A percentile compares a stretch with the other conserved stretches of the same genome.
phyloP scores from a whole-genome alignment of 129 eudicot genomes.

The Sambucus nigra region DNA sequence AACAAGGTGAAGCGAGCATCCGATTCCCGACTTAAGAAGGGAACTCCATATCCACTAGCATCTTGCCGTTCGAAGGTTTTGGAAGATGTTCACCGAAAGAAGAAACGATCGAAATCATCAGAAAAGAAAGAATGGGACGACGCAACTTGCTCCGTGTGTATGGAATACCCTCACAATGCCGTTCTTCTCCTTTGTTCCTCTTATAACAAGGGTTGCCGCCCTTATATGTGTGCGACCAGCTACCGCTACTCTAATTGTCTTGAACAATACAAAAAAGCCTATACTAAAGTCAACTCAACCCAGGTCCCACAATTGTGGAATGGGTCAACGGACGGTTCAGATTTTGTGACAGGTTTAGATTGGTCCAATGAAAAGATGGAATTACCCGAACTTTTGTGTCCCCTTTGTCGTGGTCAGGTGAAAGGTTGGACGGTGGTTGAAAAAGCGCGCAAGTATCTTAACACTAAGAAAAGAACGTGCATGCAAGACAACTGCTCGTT shows the following conservation, averaged over 20 bases:
- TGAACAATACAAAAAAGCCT: slow-evolving; percentile 55
- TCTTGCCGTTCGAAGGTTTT: slow-evolving; percentile 25
- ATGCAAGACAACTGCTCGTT: slow-evolving; percentile 48
- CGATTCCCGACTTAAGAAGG: slow-evolving; percentile 19
- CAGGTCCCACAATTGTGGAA: slow-evolving; percentile 1
- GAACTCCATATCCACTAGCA: slow-evolving; percentile 20
- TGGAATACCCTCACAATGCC: slow-evolving; percentile 52
- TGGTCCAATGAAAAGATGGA: slow-evolving; percentile 6
- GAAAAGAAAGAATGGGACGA: slow-evolving; percentile 46
- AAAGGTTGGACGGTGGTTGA: slow-evolving; percentile 63
- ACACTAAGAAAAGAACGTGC: slow-evolving; percentile 41
- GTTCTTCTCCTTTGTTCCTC: slow-evolving; percentile 46
- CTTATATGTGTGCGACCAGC: slow-evolving; percentile 52
- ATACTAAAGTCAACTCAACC: slow-evolving; percentile 26
- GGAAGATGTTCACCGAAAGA: slow-evolving; percentile 24
- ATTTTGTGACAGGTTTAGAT: slow-evolving; percentile 12
- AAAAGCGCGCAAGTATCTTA: slow-evolving; percentile 44
- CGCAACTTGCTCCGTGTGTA: slow-evolving; percentile 40
- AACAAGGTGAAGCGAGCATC: slow-evolving; percentile 27
- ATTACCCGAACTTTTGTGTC: slow-evolving; percentile 37
- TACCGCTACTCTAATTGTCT: slow-evolving; percentile 43
- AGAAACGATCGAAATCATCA: slow-evolving; percentile 24
- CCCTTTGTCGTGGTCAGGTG: slow-evolving; percentile 59
- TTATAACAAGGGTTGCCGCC: slow-evolving; percentile 39
- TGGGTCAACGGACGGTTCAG: slow-evolving; percentile 17